Base-by-base conservation (phyloP, 441 rosid species). In the Gossypium trilobum region DNA sequence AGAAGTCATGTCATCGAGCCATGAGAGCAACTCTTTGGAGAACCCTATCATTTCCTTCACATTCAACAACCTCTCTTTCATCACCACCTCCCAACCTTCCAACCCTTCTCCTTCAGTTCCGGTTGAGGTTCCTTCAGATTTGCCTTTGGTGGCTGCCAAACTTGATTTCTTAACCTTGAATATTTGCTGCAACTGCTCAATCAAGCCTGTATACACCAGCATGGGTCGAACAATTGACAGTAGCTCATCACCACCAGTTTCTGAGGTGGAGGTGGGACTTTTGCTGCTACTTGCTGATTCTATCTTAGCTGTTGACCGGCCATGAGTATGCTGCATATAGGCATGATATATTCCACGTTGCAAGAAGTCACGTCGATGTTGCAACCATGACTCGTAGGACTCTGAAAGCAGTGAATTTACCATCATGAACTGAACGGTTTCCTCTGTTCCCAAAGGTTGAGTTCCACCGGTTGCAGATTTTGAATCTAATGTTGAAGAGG, bases 361-460 rank as follows among this genome's bases (percentile, higher is more conserved):
- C 82, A 94, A 74, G 78, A 96, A 96, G 78, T 91, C 83, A 2
- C 89, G 85, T 19, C 99, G 95, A 77, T 96, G 97, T 57, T 92
- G 94, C 75, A 90, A 79, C 99, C 99, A 96, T 19, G 97, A 89
- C 71, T 94, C 95, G 11, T 93, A 92, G 8, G 99, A 85, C 78
- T 96, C 98, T 0, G 97, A 89, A 0, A 96, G 92, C 73, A 96
- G 92, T 11, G 99, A 96, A 81, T 92, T 89, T 60, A 96, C 97
- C 99, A 96, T 94, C 99, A 94, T 96, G 78, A 94, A 94, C 77
- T 96, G 99, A 65, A 92, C 97, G 0, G 97, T 94, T 82, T 92
- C 98, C 72, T 96, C 97, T 0, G 91, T 89, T 78, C 96, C 96
- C 0, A 79, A 63, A 70, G 91, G 80, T 76, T 87, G 90, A 31